A percentile compares a stretch with the other conserved stretches of the same genome.
Conservation (phyloP, 345 rosid genomes). For the Toxicodendron radicans region DNA sequence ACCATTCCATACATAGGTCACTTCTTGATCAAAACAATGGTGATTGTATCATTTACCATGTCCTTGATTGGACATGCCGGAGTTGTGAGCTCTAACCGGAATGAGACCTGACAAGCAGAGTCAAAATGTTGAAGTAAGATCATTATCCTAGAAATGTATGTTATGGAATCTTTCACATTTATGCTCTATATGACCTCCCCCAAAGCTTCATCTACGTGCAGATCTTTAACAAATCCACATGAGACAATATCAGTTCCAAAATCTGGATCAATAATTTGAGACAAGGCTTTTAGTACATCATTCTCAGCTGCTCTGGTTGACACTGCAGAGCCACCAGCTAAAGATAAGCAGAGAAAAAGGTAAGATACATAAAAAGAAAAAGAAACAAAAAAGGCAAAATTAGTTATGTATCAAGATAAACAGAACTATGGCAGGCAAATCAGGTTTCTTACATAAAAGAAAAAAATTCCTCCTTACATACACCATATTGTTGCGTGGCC, state of each 20-base stretch:
- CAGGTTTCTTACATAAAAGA: not conserved
- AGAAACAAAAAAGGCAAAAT: not conserved
- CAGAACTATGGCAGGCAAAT: not conserved
- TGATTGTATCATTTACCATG: constrained; percentile 61
- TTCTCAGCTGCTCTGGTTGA: constrained; percentile 47
- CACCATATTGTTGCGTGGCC: not conserved
- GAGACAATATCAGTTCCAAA: constrained; percentile 94
- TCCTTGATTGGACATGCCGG: constrained; percentile 99
- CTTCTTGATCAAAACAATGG: constrained; percentile 42
- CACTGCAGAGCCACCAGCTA: constrained; percentile 44
- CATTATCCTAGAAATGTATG: constrained; percentile 5
- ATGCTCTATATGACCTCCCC: constrained; percentile 61
- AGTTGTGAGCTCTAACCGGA: constrained; percentile 92
- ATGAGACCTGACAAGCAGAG: constrained; percentile 63
- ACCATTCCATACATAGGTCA: constrained; percentile 39
- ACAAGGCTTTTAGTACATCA: constrained; percentile 84
- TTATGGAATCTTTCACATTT: constrained; percentile 10
- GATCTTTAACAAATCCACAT: constrained; percentile 90
- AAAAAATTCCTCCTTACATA: not conserved
- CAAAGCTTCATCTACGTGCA: constrained; percentile 54
- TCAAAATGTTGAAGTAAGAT: constrained; percentile 16
- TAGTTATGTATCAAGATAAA: not conserved
- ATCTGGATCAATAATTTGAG: constrained; percentile 94
- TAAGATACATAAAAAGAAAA: not conserved
- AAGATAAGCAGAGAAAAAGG: not conserved